A percentile compares a stretch with the other conserved stretches of the same genome.
Conservation (phyloP, 371 early-diverging fungal species). For the Actinomortierella wolfii region DNA sequence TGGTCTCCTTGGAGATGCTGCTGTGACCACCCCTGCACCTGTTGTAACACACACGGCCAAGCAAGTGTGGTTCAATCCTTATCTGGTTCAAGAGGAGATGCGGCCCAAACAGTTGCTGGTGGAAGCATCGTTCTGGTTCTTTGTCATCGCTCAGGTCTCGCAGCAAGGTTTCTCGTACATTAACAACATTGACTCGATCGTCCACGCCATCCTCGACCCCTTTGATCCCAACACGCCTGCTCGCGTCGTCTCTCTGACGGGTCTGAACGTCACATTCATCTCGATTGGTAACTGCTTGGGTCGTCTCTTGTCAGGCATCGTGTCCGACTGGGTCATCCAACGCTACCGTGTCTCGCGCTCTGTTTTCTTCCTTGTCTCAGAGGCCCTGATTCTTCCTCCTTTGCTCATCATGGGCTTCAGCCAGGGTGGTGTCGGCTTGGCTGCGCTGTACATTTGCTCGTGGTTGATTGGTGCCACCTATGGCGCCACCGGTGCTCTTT, state of each 20-base stretch:
- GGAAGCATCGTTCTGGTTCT: slow-evolving; percentile 45
- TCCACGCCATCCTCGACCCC: slow-evolving; percentile 37
- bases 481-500: slow-evolving; percentile 42
- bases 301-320: slow-evolving; percentile 35
- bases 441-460: slow-evolving; percentile 19
- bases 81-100: slow-evolving; percentile 38
- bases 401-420: slow-evolving; percentile 37
- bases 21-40: slow-evolving; percentile 4
- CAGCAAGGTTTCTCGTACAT: slow-evolving; percentile 47
- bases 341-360: slow-evolving; percentile 39
- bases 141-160: slow-evolving; percentile 41
- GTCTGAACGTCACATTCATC: slow-evolving; percentile 41
- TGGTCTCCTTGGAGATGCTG: background rate
- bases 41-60: slow-evolving; percentile 1
- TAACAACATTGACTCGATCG: slow-evolving; percentile 44
- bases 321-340: slow-evolving; percentile 42
- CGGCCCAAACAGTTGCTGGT: slow-evolving; percentile 27
- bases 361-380: slow-evolving; percentile 38
- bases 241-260: slow-evolving; percentile 29
- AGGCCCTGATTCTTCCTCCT: slow-evolving; percentile 29
- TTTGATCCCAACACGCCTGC: slow-evolving; percentile 23
- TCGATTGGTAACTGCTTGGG: slow-evolving; percentile 44
- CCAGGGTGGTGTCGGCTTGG: slow-evolving; percentile 6
- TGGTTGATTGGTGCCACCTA: slow-evolving; percentile 42
- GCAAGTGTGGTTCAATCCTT: slow-evolving; percentile 20